These are phyloP conservation scores for Stagonosporopsis rhizophila DNA, from an alignment of 2,329 filamentous ascomycete species.

Conservation along the genomic window DNA sequence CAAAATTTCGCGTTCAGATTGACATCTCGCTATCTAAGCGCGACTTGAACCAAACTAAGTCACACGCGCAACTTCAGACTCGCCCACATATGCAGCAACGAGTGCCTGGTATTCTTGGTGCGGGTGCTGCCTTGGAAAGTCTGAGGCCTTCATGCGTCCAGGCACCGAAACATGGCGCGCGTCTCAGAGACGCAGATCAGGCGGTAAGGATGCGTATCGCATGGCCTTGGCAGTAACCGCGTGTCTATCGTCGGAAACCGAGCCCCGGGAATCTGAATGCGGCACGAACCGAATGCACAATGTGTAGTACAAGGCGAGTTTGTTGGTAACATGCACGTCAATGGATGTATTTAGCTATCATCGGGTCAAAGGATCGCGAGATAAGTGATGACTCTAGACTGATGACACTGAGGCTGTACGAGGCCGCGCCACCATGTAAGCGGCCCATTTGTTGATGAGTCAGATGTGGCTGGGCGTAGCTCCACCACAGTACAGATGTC, in stretches of 20 bases:
- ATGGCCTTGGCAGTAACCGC: background rate
- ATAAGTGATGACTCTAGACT: background rate
- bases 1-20: background rate
- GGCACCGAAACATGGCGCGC: conserved; percentile 10
- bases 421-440: conserved; percentile 7
- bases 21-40: background rate
- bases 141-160: conserved; percentile 20
- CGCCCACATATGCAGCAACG: background rate
- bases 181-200: conserved; percentile 16
- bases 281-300: background rate
- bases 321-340: background rate
- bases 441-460: conserved; percentile 3
- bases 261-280: background rate
- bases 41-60: background rate
- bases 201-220: background rate
- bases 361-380: background rate
- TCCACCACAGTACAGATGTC: background rate
- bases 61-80: background rate
- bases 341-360: background rate
- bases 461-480: conserved; percentile 6
- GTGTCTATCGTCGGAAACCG: background rate
- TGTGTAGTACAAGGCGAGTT: conserved; percentile 1
- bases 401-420: background rate
- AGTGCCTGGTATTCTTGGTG: background rate
- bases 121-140: conserved; percentile 9